Base-by-base conservation (phyloP, 495 filamentous ascomycete species). In the Venustampulla echinocandica region DNA sequence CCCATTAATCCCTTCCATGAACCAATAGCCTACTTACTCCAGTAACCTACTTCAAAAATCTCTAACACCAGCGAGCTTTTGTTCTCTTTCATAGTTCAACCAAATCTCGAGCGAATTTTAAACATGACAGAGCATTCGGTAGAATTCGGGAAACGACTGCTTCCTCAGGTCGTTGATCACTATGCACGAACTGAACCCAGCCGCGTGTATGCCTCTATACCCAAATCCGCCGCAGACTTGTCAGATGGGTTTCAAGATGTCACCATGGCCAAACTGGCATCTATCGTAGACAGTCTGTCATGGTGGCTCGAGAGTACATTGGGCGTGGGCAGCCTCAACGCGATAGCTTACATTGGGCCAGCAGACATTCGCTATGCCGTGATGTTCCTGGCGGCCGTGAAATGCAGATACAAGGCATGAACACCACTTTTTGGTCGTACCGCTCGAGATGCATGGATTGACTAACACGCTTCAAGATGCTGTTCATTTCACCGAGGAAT, bases 321-420 rank as follows among this genome's bases (percentile, higher is more conserved):
- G 7, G 27, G 27, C n/a, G 7, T 7, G n/a, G n/a, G 27, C 27
- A 57, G 68, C 63, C 59, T 46, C 18, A 21, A 4, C 15, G 37
- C 36, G 22, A 38, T 72, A 22, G 64, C 69, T 3, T 74, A 70
- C 46, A 57, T 74, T 46, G 69, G 69, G 5, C 61, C 65, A 33
- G 68, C 61, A 50, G 64, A 74, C 44, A 53, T 66, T 0, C 66
- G 73, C 13, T 75, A 74, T 39, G 44, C 61, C 6, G 51, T 73
- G 14, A 42, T 75, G 5, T 46, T 59, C 11, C 46, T 69, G 0
- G 66, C 57, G 10, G 63, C 65, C 15, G 50, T 68, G 32, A 73
- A 71, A 48, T 65, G 68, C 1, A 67, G 70, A 6, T 71, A 69
- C 43, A 56, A 70, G 55, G 70, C 67, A 34, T 56, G 25, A 50